Conservation (phyloP, 2,329 filamentous ascomycete genomes). For the Aspergillus felis region DNA sequence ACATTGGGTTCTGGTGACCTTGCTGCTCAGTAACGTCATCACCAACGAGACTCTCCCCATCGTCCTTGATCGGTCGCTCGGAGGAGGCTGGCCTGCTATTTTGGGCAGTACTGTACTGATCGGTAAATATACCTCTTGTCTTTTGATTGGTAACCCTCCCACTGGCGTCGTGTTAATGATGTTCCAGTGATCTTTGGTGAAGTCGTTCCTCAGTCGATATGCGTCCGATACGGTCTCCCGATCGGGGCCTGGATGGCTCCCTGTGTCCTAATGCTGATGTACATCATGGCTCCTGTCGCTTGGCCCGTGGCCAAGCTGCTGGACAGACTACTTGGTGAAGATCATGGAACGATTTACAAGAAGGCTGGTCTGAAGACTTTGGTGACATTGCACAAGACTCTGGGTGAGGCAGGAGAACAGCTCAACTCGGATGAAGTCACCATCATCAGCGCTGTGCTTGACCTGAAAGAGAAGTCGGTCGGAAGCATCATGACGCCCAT, state of each 20-base stretch:
- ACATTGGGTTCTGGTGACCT: constrained; percentile 95
- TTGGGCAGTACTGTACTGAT: constrained; percentile 91
- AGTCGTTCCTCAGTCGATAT: constrained; percentile 91
- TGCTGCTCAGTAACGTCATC: constrained; percentile 93
- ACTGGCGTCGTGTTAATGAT: neutral
- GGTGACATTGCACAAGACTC: constrained; percentile 87
- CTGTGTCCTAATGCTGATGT: constrained; percentile 85
- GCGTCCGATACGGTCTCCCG: constrained; percentile 89
- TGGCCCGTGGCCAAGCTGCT: constrained; percentile 96
- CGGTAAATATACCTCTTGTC: constrained; percentile 51
- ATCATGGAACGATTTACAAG: constrained; percentile 96
- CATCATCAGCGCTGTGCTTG: constrained; percentile 94
- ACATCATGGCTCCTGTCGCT: constrained; percentile 79
- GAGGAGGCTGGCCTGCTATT: constrained; percentile 90
- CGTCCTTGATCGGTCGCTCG: constrained; percentile 87
- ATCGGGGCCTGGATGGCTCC: constrained; percentile 94
- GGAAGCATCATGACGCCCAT: constrained; percentile 98
- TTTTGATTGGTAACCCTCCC: neutral
- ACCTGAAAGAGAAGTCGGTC: constrained; percentile 93
- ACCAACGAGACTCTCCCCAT: constrained; percentile 97
- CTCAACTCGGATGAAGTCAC: constrained; percentile 97
- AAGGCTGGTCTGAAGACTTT: constrained; percentile 96
- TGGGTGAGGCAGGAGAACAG: constrained; percentile 79
- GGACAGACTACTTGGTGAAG: constrained; percentile 86
- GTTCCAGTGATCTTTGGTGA: constrained; percentile 90